Base-by-base conservation (phyloP, 106 monocot genomes). In the Platanthera zijinensis region DNA sequence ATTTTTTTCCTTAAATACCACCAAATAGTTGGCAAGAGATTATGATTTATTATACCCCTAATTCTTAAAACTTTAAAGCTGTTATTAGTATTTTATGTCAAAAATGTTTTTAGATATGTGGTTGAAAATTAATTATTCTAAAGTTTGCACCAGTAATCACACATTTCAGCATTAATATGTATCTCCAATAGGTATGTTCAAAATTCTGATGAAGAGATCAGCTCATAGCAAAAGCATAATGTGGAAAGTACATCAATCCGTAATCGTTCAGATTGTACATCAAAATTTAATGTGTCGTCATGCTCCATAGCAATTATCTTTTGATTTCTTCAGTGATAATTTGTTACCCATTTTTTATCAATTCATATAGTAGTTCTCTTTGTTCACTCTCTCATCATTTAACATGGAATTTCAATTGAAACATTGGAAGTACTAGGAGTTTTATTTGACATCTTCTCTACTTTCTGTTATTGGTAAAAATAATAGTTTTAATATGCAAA, bases 381-480 rank as follows among this genome's bases (percentile, higher is more conserved):
- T 66, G 66, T 66, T 70, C 2, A 70, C 47, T 70, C 17, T 6
- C 47, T 30, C 9, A 70, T 70, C 47, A 48, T 57, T 66, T 74
- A 39, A 12, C 78, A 93, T 92, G 93, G 81, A 30, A 74, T 87
- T 18, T 19, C 47, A 83, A 85, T 93, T 78, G 91, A 96, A 39
- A 70, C 89, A 50, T 75, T 96, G 84, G 89, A 93, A 84, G 82
- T 96, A 76, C 76, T 85, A 57, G 83, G 96, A 84, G 93, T 96
- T 48, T 73, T 93, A 15, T 96, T 82, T 86, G 96, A 93, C 52
- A 90, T 96, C 61, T 96, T 96, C 75, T 93, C 96, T 54, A 93
- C 96, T 22, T 93, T 89, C 45, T 81, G 87, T 66, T 84, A 89
- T 76, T 93, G 96, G 96, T 96, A 83, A 75, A 59, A 18, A 57